phyloP scores from a whole-genome alignment of 176 grass and related monocot species.

The Phoenix roebelenii region DNA sequence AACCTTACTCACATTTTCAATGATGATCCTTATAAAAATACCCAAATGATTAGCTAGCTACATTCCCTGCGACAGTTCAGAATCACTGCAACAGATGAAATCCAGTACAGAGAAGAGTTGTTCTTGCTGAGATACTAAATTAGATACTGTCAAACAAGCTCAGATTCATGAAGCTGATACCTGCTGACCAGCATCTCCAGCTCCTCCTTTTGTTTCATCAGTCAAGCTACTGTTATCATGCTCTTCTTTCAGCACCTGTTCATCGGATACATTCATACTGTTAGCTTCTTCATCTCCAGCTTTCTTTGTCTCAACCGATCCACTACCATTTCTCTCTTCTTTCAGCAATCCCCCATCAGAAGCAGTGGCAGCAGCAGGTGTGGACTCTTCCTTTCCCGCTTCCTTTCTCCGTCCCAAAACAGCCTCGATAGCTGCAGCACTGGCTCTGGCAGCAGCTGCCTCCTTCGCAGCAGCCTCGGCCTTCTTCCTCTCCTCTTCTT shows the following conservation, averaged over 20 bases:
- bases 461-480: constrained; percentile 55
- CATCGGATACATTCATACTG: constrained; percentile 28
- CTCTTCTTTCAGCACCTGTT: not conserved
- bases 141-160: no score
- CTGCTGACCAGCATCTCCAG: not conserved
- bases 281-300: constrained; percentile 19
- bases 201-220: not conserved
- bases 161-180: constrained; percentile 5
- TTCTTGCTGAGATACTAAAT: no score
- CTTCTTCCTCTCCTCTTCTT: constrained; percentile 64
- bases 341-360: constrained; percentile 19
- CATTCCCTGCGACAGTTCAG: no score
- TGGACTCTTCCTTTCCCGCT: constrained; percentile 15
- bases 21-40: no score
- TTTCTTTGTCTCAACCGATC: not conserved
- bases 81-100: no score
- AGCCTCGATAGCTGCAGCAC: constrained; percentile 66
- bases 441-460: constrained; percentile 62
- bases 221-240: not conserved
- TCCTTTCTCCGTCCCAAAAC: constrained; percentile 52
- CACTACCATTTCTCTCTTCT: constrained; percentile 23
- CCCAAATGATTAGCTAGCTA: no score
- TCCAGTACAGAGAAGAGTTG: no score
- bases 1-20: no score
- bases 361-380: constrained; percentile 4